Base-by-base conservation (phyloP, 2,329 filamentous ascomycete species). In the Neofusicoccum kwambonambiense region DNA sequence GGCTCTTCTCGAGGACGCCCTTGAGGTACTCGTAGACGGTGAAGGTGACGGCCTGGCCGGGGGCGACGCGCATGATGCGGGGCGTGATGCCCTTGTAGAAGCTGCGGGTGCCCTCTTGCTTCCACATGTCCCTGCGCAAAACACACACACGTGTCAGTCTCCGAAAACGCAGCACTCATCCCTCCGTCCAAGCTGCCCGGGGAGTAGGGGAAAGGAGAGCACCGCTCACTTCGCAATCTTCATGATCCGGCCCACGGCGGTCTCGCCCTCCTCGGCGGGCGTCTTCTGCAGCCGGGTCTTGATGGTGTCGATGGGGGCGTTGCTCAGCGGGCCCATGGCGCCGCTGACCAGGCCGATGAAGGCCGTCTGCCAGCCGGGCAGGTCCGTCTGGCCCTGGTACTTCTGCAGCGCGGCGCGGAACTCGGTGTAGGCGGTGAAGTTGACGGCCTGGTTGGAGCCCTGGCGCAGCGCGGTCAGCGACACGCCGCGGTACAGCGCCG, bases 61-160 rank as follows among this genome's bases (percentile, higher is more conserved):
- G 95, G 31, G 95, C 95, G 62, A 99, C 95, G 74, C 95, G 88
- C 93, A 98, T 98, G 71, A 99, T 91, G 72, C 95, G 87, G 6
- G 95, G 95, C 52, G 95, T 99, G 79, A 99, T 99, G 73, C 95
- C 95, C 86, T 98, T 98, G 84, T 97, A 99, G 81, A 99, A 99
- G 54, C 95, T 95, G 72, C 92, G 89, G 70, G 94, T 84, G 41
- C 95, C 95, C 81, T 99, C 95, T 81, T 96, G 91, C 74, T 90
- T 92, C 78, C 81, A 82, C 81, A 84, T 83, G 47, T 81, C 77
- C 57, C 75, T 79, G 60, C 42, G 7, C 19, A 12, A 3, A 3
- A 22, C 22, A 22, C 19, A 19, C 22, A 22, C 22, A 22, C 22
- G 22, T 3, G 22, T 22, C 22, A 22, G 22, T 3, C 22, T 22